Evolutionary conservation across 768 basidiomycete genomes (phyloP), one percentile per base, ranked within the genome.

Genomic region (Albatrellus ellisii): DNA sequence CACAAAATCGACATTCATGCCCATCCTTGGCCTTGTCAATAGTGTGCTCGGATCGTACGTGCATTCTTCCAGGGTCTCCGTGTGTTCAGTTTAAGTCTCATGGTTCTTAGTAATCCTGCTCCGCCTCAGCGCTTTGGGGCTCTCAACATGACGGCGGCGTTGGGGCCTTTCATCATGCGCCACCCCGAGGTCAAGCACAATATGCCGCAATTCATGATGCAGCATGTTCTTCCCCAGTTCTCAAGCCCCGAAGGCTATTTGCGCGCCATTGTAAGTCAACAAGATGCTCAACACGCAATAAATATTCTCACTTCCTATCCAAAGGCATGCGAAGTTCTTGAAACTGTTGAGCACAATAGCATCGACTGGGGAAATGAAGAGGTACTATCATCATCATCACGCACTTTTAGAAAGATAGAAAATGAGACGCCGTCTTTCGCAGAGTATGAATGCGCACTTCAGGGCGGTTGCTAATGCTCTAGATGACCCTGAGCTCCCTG

Each of bases 261-360:
- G 59, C 72, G 85, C 37, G 74, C 79, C 12, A 77, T 88, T 40
- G 89, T 83, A 55, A 46, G 82, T 70, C 17, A 12, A 22, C 36
- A 28, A 18, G 27, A 4, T 10, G 25, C 31, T 34, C 41, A 33
- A 36, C 12, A 42, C 36, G 8, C 24, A 10, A 4, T 11, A 18
- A 1, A 24, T 22, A 11, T 5, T 20, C 4, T 21, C 39, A 12
- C 26, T 15, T 20, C 41, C 44, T n/a, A 34, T 27, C 39, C n/a
- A 8, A 49, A 83, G 86, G 85, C 88, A 26, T 77, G 79, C 52
- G 84, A 90, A 51, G 77, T 94, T 40, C 61, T 91, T 39, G 81
- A 77, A 15, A 79, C 77, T 3, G 69, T 85, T 21, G 75, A 77
- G 44, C 80, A 83, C 54, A 61, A 70, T 32, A 77, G 76, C n/a